These are phyloP conservation scores for Chytriomyces confervae DNA, from an alignment of 192 early-diverging fungal genomes.

Conservation along the genomic window DNA sequence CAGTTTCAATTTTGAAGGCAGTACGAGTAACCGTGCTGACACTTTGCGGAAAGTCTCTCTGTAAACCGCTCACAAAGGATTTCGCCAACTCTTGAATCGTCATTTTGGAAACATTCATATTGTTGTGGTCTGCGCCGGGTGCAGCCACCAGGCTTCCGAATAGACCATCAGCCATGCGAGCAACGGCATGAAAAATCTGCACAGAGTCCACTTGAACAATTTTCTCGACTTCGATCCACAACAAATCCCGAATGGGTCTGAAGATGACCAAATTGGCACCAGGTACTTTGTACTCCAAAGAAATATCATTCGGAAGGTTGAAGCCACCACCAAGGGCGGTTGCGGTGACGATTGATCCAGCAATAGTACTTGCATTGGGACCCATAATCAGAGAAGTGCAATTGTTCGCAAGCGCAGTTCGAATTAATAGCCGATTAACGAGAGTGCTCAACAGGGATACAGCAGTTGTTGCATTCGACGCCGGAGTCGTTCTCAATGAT, in stretches of 20 bases:
- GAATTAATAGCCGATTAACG: conserved; percentile 61
- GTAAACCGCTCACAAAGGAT: conserved; percentile 76
- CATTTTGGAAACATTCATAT: not conserved
- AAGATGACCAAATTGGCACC: conserved; percentile 14
- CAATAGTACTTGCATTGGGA: conserved; percentile 80
- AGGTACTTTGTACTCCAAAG: conserved; percentile 56
- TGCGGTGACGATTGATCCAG: conserved; percentile 74
- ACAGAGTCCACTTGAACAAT: not conserved
- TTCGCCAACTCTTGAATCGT: conserved; percentile 6
- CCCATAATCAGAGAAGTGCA: conserved; percentile 74
- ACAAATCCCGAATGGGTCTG: conserved; percentile 8
- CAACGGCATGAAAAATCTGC: conserved; percentile 35
- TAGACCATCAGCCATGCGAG: conserved; percentile 66
- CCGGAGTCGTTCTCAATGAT: conserved; percentile 1
- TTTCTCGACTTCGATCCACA: conserved; percentile 14
- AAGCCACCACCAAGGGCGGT: conserved; percentile 89
- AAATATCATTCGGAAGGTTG: conserved; percentile 77
- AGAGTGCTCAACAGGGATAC: conserved; percentile 74
- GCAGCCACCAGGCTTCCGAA: conserved; percentile 6
- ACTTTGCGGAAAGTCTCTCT: conserved; percentile 83
- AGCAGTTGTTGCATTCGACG: conserved; percentile 48
- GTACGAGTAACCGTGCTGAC: conserved; percentile 84
- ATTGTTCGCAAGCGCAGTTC: conserved; percentile 56
- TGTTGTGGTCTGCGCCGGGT: not conserved
- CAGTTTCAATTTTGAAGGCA: conserved; percentile 72